Percentiles rank a stretch among this genome's conserved stretches.
Evolutionary conservation across 1,139 yeast genomes (phyloP).

Genomic region (Nakaseomyces delphensis): DNA sequence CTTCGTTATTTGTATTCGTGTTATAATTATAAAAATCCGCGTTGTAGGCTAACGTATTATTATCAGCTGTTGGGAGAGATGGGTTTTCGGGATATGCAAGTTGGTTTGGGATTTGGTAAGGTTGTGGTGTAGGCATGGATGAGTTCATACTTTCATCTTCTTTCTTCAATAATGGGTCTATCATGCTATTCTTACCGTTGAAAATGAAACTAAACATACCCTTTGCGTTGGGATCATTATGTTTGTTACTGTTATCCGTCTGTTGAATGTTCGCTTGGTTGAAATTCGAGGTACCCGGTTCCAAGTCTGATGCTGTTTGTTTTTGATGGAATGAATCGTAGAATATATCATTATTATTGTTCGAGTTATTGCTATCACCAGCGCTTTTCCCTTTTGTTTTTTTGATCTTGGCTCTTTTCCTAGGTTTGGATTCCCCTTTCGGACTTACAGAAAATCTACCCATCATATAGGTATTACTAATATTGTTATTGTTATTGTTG

Average conservation of each 20-base stretch:
- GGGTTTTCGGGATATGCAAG: not conserved
- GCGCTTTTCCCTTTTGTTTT: not conserved
- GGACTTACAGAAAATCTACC: not conserved
- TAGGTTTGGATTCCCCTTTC: not conserved
- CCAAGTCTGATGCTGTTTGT: not conserved
- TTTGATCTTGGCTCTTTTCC: not conserved
- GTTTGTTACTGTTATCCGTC: not conserved
- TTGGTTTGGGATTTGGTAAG: conserved; percentile 1
- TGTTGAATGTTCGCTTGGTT: not conserved
- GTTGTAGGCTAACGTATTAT: not conserved
- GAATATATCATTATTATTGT: not conserved
- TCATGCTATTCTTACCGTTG: not conserved
- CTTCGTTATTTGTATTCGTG: not conserved
- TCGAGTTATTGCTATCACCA: not conserved
- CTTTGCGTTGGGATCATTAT: conserved; percentile 1
- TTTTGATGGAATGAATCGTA: not conserved
- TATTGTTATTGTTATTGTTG: not conserved
- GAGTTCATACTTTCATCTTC: conserved; percentile 1
- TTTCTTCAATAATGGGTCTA: not conserved
- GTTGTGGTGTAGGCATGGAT: not conserved
- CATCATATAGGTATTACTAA: not conserved
- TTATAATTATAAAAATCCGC: not conserved
- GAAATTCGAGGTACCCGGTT: not conserved
- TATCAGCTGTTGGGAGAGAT: not conserved
- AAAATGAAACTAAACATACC: conserved; percentile 1